Evolutionary conservation across 805 yeast genomes (phyloP), one percentile per base, ranked within the genome.

Genomic region (Kuraishia borneana): DNA sequence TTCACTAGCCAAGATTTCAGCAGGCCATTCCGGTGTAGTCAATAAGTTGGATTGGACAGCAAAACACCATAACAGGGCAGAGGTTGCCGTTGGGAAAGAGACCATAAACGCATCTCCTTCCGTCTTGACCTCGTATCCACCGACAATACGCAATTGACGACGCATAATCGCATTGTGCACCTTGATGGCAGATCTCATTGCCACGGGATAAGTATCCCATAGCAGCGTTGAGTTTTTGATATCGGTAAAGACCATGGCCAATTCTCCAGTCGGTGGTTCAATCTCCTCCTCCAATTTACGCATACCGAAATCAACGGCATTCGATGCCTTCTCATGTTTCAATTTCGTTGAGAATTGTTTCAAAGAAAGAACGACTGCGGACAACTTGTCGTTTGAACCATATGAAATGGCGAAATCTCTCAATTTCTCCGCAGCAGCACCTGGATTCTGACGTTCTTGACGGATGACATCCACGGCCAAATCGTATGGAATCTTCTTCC

Each of bases 51-150:
- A 70, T 54, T 92, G 99, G 5, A 89, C 95, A 32, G 83, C 79
- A 53, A 88, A 77, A 62, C 96, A 85, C 97, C 98, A 92, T 25
- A 85, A 65, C 40, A 92, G 62, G 0, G 97, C 97, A 14, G 89
- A 69, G 0, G 89, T 73, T 1, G 95, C 89, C 0, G 95, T 79
- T 1, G 96, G 95, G 55, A 92, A 92, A 9, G 96, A 84, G 10
- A 92, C 96, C 84, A 92, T 88, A 47, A 92, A 92, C 0, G 98
- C 95, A 65, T 92, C 99, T 51, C 99, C 99, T 73, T 92, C 99
- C 2, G 96, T 92, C 54, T 92, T 92, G 19, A 92, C 98, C 54
- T 92, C 99, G 53, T 92, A 92, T 2, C 98, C 99, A 23, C 97
- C 96, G 50, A 83, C 84, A 32, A 88, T 78, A 45, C 96, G 71